A percentile compares a stretch with the other conserved stretches of the same genome.
phyloP scores from a whole-genome alignment of 1,284 basidiomycete species.

The Sporisorium exsertum region DNA sequence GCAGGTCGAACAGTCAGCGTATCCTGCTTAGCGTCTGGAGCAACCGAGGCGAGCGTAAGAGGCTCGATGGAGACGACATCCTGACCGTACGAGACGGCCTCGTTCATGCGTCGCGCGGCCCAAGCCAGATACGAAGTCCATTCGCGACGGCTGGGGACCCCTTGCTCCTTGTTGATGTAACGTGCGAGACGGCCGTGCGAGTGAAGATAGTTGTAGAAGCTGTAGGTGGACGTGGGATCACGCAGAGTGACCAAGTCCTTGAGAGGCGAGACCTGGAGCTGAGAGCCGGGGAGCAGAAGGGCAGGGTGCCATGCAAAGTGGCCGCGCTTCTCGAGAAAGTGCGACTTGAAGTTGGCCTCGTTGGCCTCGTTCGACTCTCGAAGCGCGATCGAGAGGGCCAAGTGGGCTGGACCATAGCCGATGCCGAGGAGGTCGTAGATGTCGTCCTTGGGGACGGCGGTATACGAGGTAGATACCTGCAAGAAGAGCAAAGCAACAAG shows the following conservation, averaged over 20 bases:
- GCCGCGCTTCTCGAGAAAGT: conserved; percentile 63
- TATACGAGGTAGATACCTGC: conserved; percentile 30
- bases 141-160: conserved; percentile 64
- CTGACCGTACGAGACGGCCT: conserved; percentile 59
- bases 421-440: conserved; percentile 64
- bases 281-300: conserved; percentile 65
- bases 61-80: conserved; percentile 62
- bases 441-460: conserved; percentile 35
- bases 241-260: conserved; percentile 68
- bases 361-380: conserved; percentile 59
- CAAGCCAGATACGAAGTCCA: conserved; percentile 69
- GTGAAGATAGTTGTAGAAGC: conserved; percentile 68
- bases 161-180: conserved; percentile 68
- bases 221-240: conserved; percentile 67
- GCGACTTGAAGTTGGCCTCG: conserved; percentile 48
- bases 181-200: conserved; percentile 58
- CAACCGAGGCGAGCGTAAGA: conserved; percentile 29
- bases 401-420: conserved; percentile 66
- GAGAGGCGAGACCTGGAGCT: conserved; percentile 67
- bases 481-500: background rate
- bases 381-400: conserved; percentile 65
- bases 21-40: conserved; percentile 29
- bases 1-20: conserved; percentile 29
- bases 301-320: conserved; percentile 68
- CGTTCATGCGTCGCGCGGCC: conserved; percentile 63